These are phyloP conservation scores for Xanthoparmelia taractica DNA, from an alignment of 495 filamentous ascomycete species.

Conservation along the genomic window DNA sequence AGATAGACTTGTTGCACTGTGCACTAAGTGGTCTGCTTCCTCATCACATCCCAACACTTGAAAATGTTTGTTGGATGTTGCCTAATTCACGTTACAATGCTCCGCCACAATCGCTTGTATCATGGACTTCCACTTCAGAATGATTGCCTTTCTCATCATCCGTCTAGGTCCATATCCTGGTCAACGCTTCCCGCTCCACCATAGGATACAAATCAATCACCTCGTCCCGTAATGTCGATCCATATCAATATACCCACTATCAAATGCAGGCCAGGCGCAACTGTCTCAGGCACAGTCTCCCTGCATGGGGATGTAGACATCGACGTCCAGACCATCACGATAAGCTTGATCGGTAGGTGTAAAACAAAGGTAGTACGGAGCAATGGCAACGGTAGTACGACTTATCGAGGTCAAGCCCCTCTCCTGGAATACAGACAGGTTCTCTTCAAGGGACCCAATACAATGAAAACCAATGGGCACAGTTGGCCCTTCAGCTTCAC, in stretches of 20 bases:
- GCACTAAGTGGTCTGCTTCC: neutral
- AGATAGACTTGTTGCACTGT: neutral
- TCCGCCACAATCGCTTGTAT: neutral
- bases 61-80: neutral
- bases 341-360: conserved; percentile 10
- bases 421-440: neutral
- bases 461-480: conserved; percentile 5
- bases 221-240: conserved; percentile 10
- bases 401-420: conserved; percentile 6
- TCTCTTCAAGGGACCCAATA: conserved; percentile 9
- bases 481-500: conserved; percentile 7
- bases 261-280: conserved; percentile 2
- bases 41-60: neutral
- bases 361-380: conserved; percentile 3
- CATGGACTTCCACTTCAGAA: neutral
- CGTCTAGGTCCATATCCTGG: neutral
- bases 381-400: neutral
- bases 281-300: neutral
- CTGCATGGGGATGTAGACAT: conserved; percentile 3
- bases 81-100: neutral
- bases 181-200: neutral
- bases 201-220: neutral
- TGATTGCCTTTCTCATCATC: neutral
- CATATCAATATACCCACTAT: conserved; percentile 4
- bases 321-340: conserved; percentile 10